phyloP scores from a whole-genome alignment of 2,329 filamentous ascomycete species.

The Diaporthe destruens region DNA sequence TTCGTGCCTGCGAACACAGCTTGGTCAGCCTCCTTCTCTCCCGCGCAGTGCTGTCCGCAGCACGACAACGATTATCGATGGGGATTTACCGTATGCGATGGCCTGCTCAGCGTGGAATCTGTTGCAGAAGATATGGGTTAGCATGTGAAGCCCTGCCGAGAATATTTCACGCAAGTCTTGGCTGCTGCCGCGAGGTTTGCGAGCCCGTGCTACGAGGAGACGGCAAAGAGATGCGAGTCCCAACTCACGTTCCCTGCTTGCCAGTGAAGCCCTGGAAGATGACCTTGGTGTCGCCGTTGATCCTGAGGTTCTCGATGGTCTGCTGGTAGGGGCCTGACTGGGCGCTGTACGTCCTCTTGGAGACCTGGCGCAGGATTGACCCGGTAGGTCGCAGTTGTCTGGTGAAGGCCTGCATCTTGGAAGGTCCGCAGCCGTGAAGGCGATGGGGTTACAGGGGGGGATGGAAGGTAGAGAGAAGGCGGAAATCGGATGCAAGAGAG shows the following conservation, averaged over 20 bases:
- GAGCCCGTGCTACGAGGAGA: neutral
- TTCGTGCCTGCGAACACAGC: constrained; percentile 78
- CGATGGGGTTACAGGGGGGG: neutral
- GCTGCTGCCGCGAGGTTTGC: constrained; percentile 8
- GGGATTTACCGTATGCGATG: constrained; percentile 91
- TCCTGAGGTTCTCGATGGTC: constrained; percentile 88
- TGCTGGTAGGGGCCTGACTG: constrained; percentile 76
- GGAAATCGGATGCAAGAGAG: constrained; percentile 38
- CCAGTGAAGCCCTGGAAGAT: constrained; percentile 98
- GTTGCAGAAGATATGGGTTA: constrained; percentile 50
- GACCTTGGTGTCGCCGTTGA: constrained; percentile 94
- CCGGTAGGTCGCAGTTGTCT: constrained; percentile 76
- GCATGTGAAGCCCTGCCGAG: constrained; percentile 28
- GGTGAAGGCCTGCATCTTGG: constrained; percentile 86
- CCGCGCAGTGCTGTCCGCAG: neutral
- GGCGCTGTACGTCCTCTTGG: constrained; percentile 81
- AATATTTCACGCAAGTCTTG: constrained; percentile 21
- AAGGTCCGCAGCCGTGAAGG: constrained; percentile 36
- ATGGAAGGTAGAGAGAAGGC: constrained; percentile 8
- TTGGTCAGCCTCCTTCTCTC: constrained; percentile 36
- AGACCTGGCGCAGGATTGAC: constrained; percentile 74
- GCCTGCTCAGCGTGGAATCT: constrained; percentile 98
- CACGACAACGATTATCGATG: neutral
- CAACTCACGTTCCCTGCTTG: constrained; percentile 90
- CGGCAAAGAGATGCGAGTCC: neutral